Base-by-base conservation (phyloP, 83 land plant species). In the Diphasiastrum complanatum region DNA sequence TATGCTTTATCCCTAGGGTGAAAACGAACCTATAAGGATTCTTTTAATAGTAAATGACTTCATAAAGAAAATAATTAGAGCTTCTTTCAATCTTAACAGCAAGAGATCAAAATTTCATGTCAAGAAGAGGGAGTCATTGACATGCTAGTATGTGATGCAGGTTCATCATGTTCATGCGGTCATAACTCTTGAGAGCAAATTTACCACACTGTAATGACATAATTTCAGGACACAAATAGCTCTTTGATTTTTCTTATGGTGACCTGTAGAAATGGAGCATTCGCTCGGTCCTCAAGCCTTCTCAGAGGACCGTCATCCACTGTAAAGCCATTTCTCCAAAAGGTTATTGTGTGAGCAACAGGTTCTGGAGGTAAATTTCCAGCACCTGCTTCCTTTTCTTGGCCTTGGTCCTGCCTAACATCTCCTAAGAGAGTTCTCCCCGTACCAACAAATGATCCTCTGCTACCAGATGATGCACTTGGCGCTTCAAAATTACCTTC, bases 301-400 rank as follows among this genome's bases (percentile, higher is more conserved):
- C 98, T 65, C 46, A 92, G 51, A 26, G 95, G 91, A 53, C 98
- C 91, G 78, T 92, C 91, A 71, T 83, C 78, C 1, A 92, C 84
- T 45, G 85, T 85, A 65, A 92, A 92, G 5, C 98, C 98, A 81
- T 92, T 85, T 1, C 76, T 81, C 98, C 98, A 92, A 60, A 92
- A 88, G 32, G 63, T 70, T 31, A 92, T 83, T 33, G 62, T 87
- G 70, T 85, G 98, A 24, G 61, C 35, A 11, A 87, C 67, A 69
- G 66, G 54, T 33, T 83, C 78, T 68, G 87, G 83, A 11, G 29
- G 75, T 60, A 66, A n/a, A 36, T 55, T 22, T 37, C 36, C 57
- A 43, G 45, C 49, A 22, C 36, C 33, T 51, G 33, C 37, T 0
- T 29, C 58, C 38, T 32, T 4, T 51, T 60, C 53, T 55, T 32